These are phyloP conservation scores for Furcasterigmium sp. DNA, from an alignment of 2,329 filamentous ascomycete genomes.

Conservation along the genomic window DNA sequence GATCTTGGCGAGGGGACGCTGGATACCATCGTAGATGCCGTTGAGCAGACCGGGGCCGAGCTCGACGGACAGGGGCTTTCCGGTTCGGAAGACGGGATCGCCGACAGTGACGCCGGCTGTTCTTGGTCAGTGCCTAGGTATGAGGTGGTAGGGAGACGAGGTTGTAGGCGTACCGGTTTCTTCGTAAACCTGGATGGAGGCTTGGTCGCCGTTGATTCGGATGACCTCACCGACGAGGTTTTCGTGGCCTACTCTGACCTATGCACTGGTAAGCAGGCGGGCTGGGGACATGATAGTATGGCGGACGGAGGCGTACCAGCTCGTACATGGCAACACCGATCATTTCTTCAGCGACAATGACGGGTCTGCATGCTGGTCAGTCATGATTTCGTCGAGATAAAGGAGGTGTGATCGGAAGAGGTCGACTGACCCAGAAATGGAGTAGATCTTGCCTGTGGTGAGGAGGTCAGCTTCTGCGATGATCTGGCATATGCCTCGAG, in stretches of 20 bases:
- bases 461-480: neutral
- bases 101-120: conserved; percentile 90
- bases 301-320: conserved; percentile 58
- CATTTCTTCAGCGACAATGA: conserved; percentile 97
- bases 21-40: conserved; percentile 99
- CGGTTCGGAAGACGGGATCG: conserved; percentile 84
- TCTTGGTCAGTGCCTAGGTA: conserved; percentile 4
- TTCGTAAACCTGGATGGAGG: conserved; percentile 98
- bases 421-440: conserved; percentile 53
- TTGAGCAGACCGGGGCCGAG: conserved; percentile 95
- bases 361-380: conserved; percentile 53
- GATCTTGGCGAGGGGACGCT: conserved; percentile 87
- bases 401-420: conserved; percentile 9
- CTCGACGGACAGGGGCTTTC: conserved; percentile 95
- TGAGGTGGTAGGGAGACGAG: conserved; percentile 1
- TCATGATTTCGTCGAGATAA: conserved; percentile 7
- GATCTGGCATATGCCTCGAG: neutral
- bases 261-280: conserved; percentile 9
- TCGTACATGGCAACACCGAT: conserved; percentile 99
- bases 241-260: conserved; percentile 91
- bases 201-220: conserved; percentile 91
- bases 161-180: conserved; percentile 70
- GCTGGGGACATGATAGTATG: neutral
- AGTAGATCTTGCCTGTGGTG: conserved; percentile 53
- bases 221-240: conserved; percentile 95